Percentiles rank a stretch among this genome's conserved stretches.
These are phyloP conservation scores for Fusarium ramigenum DNA, from an alignment of 2,329 filamentous ascomycete species.

Conservation along the genomic window DNA sequence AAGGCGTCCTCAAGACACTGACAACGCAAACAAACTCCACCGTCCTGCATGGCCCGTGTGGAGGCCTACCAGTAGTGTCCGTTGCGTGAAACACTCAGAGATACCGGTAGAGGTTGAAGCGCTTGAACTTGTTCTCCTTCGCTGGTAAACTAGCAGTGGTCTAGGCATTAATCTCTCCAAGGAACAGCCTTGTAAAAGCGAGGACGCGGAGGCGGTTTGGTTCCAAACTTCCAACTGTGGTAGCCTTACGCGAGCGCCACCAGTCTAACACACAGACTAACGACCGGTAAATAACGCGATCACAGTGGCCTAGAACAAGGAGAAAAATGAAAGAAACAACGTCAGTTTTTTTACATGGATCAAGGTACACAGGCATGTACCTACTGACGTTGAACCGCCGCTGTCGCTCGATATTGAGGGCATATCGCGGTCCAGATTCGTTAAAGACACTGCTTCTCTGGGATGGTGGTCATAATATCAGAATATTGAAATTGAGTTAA, in stretches of 20 bases:
- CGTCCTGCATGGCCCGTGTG: slow-evolving; percentile 27
- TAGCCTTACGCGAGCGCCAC: slow-evolving; percentile 35
- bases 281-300: slow-evolving; percentile 19
- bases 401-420: neutral
- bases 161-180: slow-evolving; percentile 24
- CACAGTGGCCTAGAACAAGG: slow-evolving; percentile 34
- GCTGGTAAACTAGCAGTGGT: slow-evolving; percentile 19
- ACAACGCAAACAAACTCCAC: slow-evolving; percentile 22
- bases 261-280: slow-evolving; percentile 20
- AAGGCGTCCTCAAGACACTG: slow-evolving; percentile 21
- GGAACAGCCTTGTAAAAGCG: slow-evolving; percentile 37
- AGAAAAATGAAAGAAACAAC: slow-evolving; percentile 4
- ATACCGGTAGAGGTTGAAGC: neutral
- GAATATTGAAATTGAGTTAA: slow-evolving; percentile 6
- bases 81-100: slow-evolving; percentile 15
- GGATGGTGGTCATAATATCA: neutral
- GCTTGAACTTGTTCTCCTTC: slow-evolving; percentile 21
- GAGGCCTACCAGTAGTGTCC: slow-evolving; percentile 1
- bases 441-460: neutral
- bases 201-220: neutral
- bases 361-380: neutral
- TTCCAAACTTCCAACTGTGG: slow-evolving; percentile 6
- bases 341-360: neutral
- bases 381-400: neutral
- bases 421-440: slow-evolving; percentile 5